Evolutionary conservation across 768 basidiomycete genomes (phyloP).

Genomic region (Tylopilus intermedius): DNA sequence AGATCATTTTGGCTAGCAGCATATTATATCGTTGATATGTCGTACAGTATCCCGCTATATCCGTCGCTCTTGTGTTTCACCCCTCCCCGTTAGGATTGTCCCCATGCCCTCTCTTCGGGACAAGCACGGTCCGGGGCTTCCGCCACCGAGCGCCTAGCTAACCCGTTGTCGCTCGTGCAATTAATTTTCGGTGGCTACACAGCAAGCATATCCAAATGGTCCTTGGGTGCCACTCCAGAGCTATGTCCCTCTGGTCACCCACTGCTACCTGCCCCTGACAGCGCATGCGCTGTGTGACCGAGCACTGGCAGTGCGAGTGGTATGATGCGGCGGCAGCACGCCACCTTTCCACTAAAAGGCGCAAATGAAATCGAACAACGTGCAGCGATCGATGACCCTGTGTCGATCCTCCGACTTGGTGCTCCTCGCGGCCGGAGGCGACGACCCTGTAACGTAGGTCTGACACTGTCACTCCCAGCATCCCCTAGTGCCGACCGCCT

Average conservation of each 20-base stretch:
- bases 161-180: not conserved
- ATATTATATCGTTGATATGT: not conserved
- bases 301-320: not conserved
- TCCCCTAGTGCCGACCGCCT: not conserved
- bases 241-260: not conserved
- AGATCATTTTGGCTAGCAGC: not conserved
- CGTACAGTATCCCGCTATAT: not conserved
- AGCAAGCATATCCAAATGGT: not conserved
- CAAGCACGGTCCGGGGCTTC: not conserved
- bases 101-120: not conserved
- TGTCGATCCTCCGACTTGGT: slow-evolving; percentile 1
- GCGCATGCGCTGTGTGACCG: not conserved
- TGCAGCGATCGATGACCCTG: not conserved
- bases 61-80: not conserved
- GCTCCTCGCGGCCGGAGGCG: not conserved
- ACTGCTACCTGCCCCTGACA: not conserved
- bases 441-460: not conserved
- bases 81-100: not conserved
- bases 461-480: not conserved
- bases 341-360: not conserved
- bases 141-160: not conserved
- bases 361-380: not conserved
- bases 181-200: not conserved
- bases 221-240: not conserved
- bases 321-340: not conserved